phyloP scores from a whole-genome alignment of 1,139 yeast genomes.

The Maudiozyma humilis region DNA sequence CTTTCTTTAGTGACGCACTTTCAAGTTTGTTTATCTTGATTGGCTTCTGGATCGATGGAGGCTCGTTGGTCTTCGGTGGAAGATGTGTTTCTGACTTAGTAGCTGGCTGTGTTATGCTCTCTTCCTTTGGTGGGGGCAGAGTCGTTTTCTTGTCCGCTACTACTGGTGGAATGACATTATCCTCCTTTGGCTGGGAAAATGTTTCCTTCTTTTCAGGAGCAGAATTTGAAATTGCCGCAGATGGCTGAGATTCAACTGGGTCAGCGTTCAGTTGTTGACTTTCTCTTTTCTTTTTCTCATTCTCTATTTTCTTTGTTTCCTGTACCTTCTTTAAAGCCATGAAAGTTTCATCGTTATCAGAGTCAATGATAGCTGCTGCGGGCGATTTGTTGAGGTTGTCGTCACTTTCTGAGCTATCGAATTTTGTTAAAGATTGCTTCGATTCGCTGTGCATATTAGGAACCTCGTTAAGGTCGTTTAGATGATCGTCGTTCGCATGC shows the following conservation, averaged over 20 bases:
- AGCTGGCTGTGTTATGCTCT: no score
- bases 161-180: no score
- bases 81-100: not conserved
- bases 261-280: not conserved
- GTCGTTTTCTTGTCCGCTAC: no score
- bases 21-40: conserved; percentile 9
- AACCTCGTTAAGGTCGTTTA: not conserved
- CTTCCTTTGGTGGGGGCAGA: no score
- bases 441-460: not conserved
- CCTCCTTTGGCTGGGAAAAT: no score
- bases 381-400: not conserved
- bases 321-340: conserved; percentile 6
- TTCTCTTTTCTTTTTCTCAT: not conserved
- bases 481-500: not conserved
- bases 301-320: conserved; percentile 3
- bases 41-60: conserved; percentile 3
- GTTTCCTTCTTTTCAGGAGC: no score
- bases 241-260: no score
- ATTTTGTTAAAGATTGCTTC: conserved; percentile 1
- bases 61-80: not conserved
- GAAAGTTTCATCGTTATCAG: conserved; percentile 8
- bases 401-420: not conserved
- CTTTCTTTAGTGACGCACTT: conserved; percentile 7
- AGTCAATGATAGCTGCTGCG: not conserved
- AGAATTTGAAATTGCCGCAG: no score